Conservation (phyloP, 257 asterid genomes). For the Salvia miltiorrhiza region DNA sequence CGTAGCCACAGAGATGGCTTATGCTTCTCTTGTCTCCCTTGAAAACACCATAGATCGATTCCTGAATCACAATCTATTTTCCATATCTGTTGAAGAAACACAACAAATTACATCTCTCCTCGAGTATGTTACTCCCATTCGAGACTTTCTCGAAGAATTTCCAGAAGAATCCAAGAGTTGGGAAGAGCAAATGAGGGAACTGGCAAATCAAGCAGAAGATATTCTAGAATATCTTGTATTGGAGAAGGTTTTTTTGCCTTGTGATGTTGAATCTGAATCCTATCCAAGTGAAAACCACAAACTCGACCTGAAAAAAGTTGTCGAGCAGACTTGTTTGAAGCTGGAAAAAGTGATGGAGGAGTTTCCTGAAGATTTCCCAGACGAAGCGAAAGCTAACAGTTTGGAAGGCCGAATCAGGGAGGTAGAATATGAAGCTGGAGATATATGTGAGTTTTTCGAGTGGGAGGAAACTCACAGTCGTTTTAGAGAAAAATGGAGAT, state of each 20-base stretch:
- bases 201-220: background rate
- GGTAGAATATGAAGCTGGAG: background rate
- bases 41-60: background rate
- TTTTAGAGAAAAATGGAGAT: no score
- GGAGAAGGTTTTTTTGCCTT: background rate
- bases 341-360: background rate
- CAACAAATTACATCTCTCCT: background rate
- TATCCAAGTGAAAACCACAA: background rate
- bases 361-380: constrained; percentile 13
- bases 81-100: background rate
- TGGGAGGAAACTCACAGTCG: background rate
- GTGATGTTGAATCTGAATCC: background rate
- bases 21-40: background rate
- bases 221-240: background rate
- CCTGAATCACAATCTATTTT: background rate
- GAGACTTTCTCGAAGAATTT: background rate
- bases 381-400: background rate
- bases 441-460: background rate
- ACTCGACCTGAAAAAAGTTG: background rate
- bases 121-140: background rate
- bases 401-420: background rate
- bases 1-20: background rate
- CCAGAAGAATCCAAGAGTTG: background rate
- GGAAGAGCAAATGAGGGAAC: background rate
- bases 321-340: background rate